These are phyloP conservation scores for Fomitopsis serialis DNA, from an alignment of 768 basidiomycete genomes.

Conservation along the genomic window DNA sequence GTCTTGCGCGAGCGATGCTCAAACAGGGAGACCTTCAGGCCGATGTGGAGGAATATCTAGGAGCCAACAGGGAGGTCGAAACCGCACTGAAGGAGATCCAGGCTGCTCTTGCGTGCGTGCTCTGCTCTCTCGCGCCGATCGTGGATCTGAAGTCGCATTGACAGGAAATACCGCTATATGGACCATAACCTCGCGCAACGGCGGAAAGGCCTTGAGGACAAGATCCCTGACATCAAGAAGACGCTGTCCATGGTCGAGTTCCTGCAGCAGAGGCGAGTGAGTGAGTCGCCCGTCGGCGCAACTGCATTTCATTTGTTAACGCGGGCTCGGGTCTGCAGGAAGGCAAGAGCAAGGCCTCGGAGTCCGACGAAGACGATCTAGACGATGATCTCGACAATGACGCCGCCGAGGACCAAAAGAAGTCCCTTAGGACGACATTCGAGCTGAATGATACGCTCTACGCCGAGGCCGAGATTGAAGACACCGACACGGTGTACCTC, in stretches of 20 bases:
- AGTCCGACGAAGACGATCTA: constrained; percentile 36
- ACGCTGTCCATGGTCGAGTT: constrained; percentile 87
- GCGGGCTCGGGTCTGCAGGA: constrained; percentile 35
- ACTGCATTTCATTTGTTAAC: neutral
- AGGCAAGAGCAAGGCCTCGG: constrained; percentile 45
- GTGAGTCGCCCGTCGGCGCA: neutral
- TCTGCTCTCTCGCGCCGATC: neutral
- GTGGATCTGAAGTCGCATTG: constrained; percentile 15
- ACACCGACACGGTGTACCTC: constrained; percentile 84
- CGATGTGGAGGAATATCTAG: constrained; percentile 82
- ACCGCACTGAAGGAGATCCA: constrained; percentile 75
- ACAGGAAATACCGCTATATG: constrained; percentile 99
- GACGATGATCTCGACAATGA: constrained; percentile 48
- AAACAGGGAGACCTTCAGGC: constrained; percentile 40
- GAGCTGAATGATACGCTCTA: constrained; percentile 95
- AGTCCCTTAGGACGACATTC: constrained; percentile 77
- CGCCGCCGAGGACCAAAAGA: constrained; percentile 40
- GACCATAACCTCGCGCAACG: constrained; percentile 80
- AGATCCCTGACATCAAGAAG: constrained; percentile 94
- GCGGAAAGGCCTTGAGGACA: constrained; percentile 76
- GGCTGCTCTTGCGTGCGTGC: constrained; percentile 86
- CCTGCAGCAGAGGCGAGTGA: constrained; percentile 64
- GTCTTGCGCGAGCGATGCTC: neutral
- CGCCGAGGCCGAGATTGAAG: constrained; percentile 84
- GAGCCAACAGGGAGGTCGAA: constrained; percentile 75